Evolutionary conservation across 805 yeast species (phyloP), one percentile per base, ranked within the genome.

Genomic region (Nakazawaea holstii): DNA sequence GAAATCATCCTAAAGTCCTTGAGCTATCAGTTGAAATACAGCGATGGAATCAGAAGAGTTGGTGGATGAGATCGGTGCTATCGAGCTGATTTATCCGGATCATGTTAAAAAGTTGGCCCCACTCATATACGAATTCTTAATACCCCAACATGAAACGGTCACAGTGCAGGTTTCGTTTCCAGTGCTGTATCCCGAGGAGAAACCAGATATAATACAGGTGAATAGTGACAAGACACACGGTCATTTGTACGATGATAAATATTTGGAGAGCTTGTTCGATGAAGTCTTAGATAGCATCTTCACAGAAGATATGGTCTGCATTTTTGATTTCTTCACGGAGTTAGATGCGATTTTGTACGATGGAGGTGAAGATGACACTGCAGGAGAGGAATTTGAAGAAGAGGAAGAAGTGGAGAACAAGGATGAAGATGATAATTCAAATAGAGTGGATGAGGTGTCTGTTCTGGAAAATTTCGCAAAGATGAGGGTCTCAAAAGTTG

Each of bases 81-180:
- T 92, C 9, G 85, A 87, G 48, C 94, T 97, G 3, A 92, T 94
- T 10, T 92, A 80, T 59, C 97, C 96, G 1, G 86, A 74, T 13
- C 71, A 79, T 36, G 60, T 80, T 32, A 63, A 65, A 3, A 56
- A 55, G 26, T 45, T 73, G 7, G 72, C 65, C 0, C 66, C 70
- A 0, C 65, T 65, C 14, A 59, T 74, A 3, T 70, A 71, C 49
- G 75, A 75, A 39, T 68, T 84, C 11, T 65, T 66, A 26, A 64
- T 79, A 0, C 89, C 96, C 0, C 79, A 80, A 45, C 84, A 84
- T 55, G 80, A 78, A 43, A 73, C 74, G 32, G 70, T 84, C 40
- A 62, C 64, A 2, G 66, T 88, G n/a, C 83, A 84, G 53, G 60
- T 92, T 50, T 78, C 85, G 27, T 85, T 94, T 56, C 94, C 95